Conservation (phyloP, 2,329 filamentous ascomycete species). For the Ascochyta viciae-villosae region DNA sequence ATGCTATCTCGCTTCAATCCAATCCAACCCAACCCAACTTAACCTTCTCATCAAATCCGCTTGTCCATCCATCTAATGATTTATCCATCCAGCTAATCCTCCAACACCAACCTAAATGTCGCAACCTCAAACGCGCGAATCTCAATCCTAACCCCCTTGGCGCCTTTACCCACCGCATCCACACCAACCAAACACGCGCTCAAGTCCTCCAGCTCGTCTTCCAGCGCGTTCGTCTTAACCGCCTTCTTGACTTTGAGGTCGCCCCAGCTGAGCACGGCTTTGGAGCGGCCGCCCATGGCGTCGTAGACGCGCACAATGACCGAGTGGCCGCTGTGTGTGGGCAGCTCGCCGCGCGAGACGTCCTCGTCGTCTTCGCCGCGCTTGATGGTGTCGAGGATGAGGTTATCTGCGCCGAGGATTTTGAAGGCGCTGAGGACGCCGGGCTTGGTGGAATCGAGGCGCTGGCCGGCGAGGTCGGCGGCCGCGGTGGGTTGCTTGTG, state of each 20-base stretch:
- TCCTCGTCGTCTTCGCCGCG: conserved; percentile 70
- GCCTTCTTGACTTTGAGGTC: conserved; percentile 76
- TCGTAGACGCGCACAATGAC: conserved; percentile 89
- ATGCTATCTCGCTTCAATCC: too few relatives aligned
- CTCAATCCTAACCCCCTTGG: conserved; percentile 57
- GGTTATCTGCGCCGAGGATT: conserved; percentile 67
- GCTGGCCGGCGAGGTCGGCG: not conserved
- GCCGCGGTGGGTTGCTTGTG: conserved; percentile 43
- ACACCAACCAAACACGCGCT: conserved; percentile 17
- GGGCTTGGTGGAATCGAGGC: conserved; percentile 16
- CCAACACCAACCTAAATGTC: conserved; percentile 68
- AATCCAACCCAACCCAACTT: too few relatives aligned
- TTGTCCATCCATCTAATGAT: too few relatives aligned
- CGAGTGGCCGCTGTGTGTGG: conserved; percentile 72
- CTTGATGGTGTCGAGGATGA: conserved; percentile 90
- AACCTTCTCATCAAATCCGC: too few relatives aligned
- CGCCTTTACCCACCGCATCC: conserved; percentile 62
- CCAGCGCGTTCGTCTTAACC: conserved; percentile 84
- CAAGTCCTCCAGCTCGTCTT: conserved; percentile 76
- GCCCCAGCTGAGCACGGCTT: conserved; percentile 71
- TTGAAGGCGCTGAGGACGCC: conserved; percentile 65
- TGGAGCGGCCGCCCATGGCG: conserved; percentile 79
- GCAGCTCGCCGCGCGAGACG: conserved; percentile 63
- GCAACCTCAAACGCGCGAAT: conserved; percentile 85
- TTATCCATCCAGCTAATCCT: not conserved